A percentile compares a stretch with the other conserved stretches of the same genome.
Conservation (phyloP, 345 rosid species). For the Brassica incana region DNA sequence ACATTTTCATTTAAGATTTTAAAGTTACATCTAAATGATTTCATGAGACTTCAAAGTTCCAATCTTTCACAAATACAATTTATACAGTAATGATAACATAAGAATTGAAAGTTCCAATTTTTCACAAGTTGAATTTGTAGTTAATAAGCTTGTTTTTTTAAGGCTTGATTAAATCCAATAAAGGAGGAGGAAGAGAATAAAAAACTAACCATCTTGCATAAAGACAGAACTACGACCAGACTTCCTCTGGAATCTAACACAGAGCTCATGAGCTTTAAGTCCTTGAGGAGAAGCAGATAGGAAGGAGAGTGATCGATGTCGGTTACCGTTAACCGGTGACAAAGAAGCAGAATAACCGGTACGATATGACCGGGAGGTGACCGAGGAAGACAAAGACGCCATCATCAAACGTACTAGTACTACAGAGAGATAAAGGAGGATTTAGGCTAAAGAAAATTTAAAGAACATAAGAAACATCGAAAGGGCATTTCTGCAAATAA, state of each 20-base stretch:
- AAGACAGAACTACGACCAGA: constrained; percentile 42
- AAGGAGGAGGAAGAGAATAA: not conserved
- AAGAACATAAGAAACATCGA: constrained; percentile 64
- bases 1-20: not conserved
- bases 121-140: not conserved
- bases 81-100: not conserved
- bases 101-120: not conserved
- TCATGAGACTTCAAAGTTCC: not conserved
- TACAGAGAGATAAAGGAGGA: constrained; percentile 3
- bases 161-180: not conserved
- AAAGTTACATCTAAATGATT: not conserved
- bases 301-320: constrained; percentile 43
- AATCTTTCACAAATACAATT: not conserved
- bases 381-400: constrained; percentile 63
- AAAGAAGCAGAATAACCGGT: constrained; percentile 29
- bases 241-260: constrained; percentile 42
- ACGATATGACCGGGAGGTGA: constrained; percentile 45
- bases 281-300: constrained; percentile 35
- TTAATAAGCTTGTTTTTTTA: not conserved
- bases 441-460: not conserved
- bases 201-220: constrained; percentile 57
- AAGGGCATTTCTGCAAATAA: constrained; percentile 37
- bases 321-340: constrained; percentile 30
- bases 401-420: constrained; percentile 31
- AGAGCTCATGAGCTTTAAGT: constrained; percentile 43